phyloP scores from a whole-genome alignment of 2,329 filamentous ascomycete genomes.

The Thielaviopsis ethacetica region DNA sequence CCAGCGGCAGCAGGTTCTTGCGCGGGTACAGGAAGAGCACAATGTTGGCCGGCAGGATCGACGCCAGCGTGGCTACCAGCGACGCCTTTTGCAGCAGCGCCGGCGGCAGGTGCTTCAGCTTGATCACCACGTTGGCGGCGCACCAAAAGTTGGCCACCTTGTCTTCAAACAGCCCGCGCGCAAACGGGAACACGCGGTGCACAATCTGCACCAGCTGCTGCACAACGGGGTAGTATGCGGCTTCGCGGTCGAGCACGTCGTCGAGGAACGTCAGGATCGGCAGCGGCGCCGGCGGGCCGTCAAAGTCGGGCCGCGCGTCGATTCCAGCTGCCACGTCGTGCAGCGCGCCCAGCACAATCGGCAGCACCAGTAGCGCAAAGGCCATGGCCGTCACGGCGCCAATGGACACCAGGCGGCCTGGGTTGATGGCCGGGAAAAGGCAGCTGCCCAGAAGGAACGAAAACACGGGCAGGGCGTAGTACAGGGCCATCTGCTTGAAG shows the following conservation, averaged over 20 bases:
- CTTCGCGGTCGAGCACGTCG: slow-evolving; percentile 42
- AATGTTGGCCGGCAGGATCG: slow-evolving; percentile 64
- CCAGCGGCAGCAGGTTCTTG: slow-evolving; percentile 61
- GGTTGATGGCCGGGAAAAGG: slow-evolving; percentile 54
- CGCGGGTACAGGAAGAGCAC: slow-evolving; percentile 66
- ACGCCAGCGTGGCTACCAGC: slow-evolving; percentile 53
- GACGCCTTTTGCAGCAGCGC: slow-evolving; percentile 61
- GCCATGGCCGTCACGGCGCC: slow-evolving; percentile 54
- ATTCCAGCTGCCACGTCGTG: slow-evolving; percentile 53
- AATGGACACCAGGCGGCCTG: slow-evolving; percentile 56
- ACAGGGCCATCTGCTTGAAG: slow-evolving; percentile 98
- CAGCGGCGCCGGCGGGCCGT: slow-evolving; percentile 21
- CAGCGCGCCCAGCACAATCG: slow-evolving; percentile 55
- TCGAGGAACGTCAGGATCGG: slow-evolving; percentile 44
- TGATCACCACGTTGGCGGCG: slow-evolving; percentile 74
- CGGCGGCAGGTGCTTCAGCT: slow-evolving; percentile 59
- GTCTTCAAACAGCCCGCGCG: slow-evolving; percentile 91
- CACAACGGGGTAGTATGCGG: slow-evolving; percentile 56
- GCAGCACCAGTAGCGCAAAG: slow-evolving; percentile 60
- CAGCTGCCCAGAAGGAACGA: slow-evolving; percentile 80
- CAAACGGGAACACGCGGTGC: slow-evolving; percentile 89
- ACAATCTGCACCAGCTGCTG: slow-evolving; percentile 71
- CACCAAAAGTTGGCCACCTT: slow-evolving; percentile 99
- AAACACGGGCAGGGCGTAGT: slow-evolving; percentile 88
- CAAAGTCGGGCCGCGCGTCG: slow-evolving; percentile 9